Evolutionary conservation across 495 filamentous ascomycete species (phyloP).

Genomic region (Rhypophila decipiens): DNA sequence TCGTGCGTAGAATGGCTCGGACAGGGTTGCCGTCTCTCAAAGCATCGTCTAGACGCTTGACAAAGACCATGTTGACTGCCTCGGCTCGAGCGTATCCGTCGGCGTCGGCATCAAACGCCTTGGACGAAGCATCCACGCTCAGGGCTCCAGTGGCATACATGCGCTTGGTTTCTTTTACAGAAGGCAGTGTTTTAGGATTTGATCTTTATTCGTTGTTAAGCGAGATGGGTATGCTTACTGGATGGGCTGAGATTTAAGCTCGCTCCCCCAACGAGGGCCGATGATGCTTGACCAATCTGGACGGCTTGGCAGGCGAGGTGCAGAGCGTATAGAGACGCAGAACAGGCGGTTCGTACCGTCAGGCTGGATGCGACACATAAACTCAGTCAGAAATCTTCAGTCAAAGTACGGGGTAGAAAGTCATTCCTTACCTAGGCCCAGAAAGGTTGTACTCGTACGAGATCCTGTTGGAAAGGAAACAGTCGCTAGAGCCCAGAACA

Average conservation of each 20-base stretch:
- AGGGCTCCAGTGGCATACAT: conserved; percentile 1
- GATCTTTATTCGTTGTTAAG: background rate
- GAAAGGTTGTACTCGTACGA: conserved; percentile 43
- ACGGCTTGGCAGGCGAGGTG: conserved; percentile 38
- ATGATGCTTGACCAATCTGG: conserved; percentile 29
- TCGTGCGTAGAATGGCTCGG: conserved; percentile 47
- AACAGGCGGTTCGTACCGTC: conserved; percentile 43
- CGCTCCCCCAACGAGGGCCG: conserved; percentile 37
- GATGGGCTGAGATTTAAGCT: conserved; percentile 18
- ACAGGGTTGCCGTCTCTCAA: conserved; percentile 42
- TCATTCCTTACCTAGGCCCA: no score
- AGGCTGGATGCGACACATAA: conserved; percentile 10
- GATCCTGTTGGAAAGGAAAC: conserved; percentile 35
- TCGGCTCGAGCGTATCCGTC: conserved; percentile 54
- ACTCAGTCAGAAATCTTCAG: background rate
- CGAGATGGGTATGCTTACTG: background rate
- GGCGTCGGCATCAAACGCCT: conserved; percentile 26
- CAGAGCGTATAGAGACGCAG: conserved; percentile 32
- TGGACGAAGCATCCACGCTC: conserved; percentile 22
- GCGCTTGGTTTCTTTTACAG: background rate
- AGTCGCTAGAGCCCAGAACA: background rate
- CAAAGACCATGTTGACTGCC: conserved; percentile 30
- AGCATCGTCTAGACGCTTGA: conserved; percentile 47
- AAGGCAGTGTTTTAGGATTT: background rate
- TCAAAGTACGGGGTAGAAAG: no score